Conservation (phyloP, 2,329 filamentous ascomycete species). For the Colletotrichum sp. region DNA sequence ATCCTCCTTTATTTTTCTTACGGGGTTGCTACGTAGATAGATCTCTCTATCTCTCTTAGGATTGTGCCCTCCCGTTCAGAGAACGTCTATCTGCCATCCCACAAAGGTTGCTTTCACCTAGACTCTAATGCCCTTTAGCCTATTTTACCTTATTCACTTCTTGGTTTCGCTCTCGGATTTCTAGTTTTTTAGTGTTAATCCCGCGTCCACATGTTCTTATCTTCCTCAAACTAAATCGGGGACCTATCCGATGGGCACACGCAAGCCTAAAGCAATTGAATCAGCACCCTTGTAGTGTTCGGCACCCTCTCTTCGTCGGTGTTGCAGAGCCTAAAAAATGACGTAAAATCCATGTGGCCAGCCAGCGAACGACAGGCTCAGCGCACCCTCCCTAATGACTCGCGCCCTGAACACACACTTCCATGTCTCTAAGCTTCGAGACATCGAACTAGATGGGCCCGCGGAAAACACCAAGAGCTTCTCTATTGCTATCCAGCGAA, state of each 20-base stretch:
- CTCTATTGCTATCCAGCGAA: background rate
- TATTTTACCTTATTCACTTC: background rate
- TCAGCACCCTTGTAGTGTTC: background rate
- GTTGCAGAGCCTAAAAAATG: background rate
- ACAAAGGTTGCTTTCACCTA: background rate
- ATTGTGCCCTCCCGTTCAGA: background rate
- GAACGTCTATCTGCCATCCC: background rate
- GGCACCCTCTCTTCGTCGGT: background rate
- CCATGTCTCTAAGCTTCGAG: background rate
- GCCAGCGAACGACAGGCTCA: background rate
- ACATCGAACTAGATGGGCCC: background rate
- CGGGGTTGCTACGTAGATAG: background rate
- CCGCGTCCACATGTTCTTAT: background rate
- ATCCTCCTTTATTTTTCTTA: accelerated
- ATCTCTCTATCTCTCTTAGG: background rate
- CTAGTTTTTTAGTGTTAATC: background rate
- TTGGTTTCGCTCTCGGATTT: background rate
- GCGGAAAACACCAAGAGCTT: background rate
- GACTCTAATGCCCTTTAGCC: background rate
- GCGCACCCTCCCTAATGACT: background rate
- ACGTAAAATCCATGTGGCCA: background rate
- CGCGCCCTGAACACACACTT: background rate
- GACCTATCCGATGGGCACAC: background rate
- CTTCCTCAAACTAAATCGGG: background rate
- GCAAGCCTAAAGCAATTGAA: background rate